phyloP scores from a whole-genome alignment of 139 green algal species.

The Monoraphidium neglectum region DNA sequence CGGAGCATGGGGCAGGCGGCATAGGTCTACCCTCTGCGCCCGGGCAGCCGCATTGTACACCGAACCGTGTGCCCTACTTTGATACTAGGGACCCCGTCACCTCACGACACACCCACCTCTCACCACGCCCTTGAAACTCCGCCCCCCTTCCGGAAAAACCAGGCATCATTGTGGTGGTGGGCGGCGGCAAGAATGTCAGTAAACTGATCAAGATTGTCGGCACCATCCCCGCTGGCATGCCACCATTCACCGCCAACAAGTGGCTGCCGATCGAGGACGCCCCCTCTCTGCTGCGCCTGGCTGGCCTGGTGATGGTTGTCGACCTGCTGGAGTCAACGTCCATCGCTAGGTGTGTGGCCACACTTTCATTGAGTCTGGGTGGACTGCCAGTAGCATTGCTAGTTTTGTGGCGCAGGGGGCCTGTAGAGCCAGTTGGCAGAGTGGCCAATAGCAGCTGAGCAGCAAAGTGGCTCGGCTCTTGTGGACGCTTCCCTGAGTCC shows the following conservation, averaged over 20 bases:
- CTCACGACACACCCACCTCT: neutral
- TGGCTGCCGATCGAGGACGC: conserved; percentile 45
- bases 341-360: conserved; percentile 64
- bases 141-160: neutral
- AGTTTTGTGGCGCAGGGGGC: too few relatives aligned
- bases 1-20: neutral
- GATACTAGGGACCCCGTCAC: neutral
- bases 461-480: too few relatives aligned
- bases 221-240: conserved; percentile 46
- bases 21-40: neutral
- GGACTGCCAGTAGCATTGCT: too few relatives aligned
- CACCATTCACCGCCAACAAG: conserved; percentile 29
- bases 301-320: conserved; percentile 60
- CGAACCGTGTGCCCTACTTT: too few relatives aligned
- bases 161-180: conserved; percentile 26
- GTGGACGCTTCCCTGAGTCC: too few relatives aligned
- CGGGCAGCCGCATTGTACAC: too few relatives aligned
- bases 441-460: too few relatives aligned
- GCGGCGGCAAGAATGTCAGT: conserved; percentile 16
- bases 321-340: conserved; percentile 84
- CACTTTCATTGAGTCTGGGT: too few relatives aligned
- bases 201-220: conserved; percentile 42
- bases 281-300: conserved; percentile 31
- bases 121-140: too few relatives aligned
- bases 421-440: too few relatives aligned